Evolutionary conservation across 805 yeast species (phyloP), one percentile per base, ranked within the genome.

Genomic region (Schwanniomyces yamadae): DNA sequence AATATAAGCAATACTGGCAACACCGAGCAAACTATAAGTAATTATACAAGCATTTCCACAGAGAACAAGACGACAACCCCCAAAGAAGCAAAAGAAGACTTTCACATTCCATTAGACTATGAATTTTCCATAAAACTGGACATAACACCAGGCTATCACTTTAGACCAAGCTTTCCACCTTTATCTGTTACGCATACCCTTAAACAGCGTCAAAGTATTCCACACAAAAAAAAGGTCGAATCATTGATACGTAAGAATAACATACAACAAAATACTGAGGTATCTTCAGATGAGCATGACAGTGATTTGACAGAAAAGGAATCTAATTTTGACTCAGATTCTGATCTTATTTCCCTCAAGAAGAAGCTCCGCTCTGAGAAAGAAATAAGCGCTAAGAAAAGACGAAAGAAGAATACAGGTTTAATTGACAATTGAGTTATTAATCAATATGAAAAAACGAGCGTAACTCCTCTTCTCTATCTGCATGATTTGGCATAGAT

Each of bases 81-180:
- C 13, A n/a, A 16, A 11, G 20, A 27, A 6, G 15, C 6, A 15
- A 24, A 21, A n/a, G 43, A 39, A 17, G 37, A 33, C 15, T 42
- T 42, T 13, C 30, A 31, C 6, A 48, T 57, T 12, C 64, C 63
- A 2, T 33, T 19, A 13, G 63, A 64, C 23, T 56, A 55, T 48
- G 59, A 59, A 9, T 67, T 67, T 41, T 36, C 57, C 4, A 49
- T 63, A 26, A 44, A 53, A 10, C 55, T 47, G 34, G 66, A 59
- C 10, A 24, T 63, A 15, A 43, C 46, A 20, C 50, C 65, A 0
- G 49, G 46, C 14, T 40, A 52, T 27, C 56, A 56, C 5, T 66
- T 68, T 37, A 52, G 48, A 21, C 57, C 68, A 11, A 52, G 68
- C 16, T 52, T 60, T 30, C 63, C 73, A 5, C 68, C 72, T 8